A percentile compares a stretch with the other conserved stretches of the same genome.
These are phyloP conservation scores for Cladosporium sp. DNA, from an alignment of 2,329 filamentous ascomycete species.

Conservation along the genomic window DNA sequence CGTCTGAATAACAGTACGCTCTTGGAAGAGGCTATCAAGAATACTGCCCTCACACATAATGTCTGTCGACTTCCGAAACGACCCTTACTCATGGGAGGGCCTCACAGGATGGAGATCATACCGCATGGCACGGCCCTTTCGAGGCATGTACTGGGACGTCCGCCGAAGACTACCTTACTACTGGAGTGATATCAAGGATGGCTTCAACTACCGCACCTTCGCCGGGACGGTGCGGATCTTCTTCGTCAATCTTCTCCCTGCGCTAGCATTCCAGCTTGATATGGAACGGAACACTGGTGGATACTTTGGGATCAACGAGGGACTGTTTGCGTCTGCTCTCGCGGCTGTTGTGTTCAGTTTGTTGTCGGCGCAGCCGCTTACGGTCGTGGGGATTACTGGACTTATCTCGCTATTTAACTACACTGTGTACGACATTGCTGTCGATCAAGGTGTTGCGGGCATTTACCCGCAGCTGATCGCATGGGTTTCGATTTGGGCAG, in stretches of 20 bases:
- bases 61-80: constrained; percentile 30
- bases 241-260: constrained; percentile 60
- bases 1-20: background rate
- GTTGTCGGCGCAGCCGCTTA: constrained; percentile 55
- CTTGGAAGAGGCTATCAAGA: background rate
- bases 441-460: constrained; percentile 46
- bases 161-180: constrained; percentile 56
- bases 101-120: constrained; percentile 39
- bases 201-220: constrained; percentile 55
- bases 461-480: constrained; percentile 57
- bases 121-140: constrained; percentile 44
- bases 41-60: background rate
- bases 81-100: constrained; percentile 39
- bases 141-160: constrained; percentile 58
- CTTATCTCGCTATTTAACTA: constrained; percentile 58
- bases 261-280: constrained; percentile 59
- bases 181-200: constrained; percentile 57
- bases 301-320: constrained; percentile 60
- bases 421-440: constrained; percentile 60
- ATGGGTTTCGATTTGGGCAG: constrained; percentile 59
- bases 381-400: constrained; percentile 59
- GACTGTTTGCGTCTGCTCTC: constrained; percentile 56
- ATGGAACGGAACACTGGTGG: constrained; percentile 57
- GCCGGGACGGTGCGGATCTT: constrained; percentile 60
- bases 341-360: constrained; percentile 57